Evolutionary conservation across 768 basidiomycete genomes (phyloP), one percentile per base, ranked within the genome.

Genomic region (Calocera cornea): DNA sequence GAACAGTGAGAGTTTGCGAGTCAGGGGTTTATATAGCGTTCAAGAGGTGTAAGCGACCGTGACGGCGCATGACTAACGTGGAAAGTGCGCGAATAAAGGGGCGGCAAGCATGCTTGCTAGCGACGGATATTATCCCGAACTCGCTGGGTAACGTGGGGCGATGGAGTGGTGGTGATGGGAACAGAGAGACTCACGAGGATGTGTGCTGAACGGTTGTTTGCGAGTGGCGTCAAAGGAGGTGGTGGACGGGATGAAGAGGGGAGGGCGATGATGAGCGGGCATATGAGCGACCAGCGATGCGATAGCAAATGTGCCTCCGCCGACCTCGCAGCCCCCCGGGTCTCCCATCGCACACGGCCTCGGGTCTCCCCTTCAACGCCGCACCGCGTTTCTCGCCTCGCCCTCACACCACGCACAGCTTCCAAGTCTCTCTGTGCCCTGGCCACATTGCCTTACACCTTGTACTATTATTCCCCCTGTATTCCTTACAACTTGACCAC

Each of bases 181-280:
- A 29, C 7, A 47, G 54, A 60, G 14, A 16, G 10, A 60, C 31
- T 29, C 54, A 60, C 54, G 31, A 33, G 31, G 54, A 60, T 19
- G 54, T 11, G 44, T 47, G 10, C 5, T 5, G 19, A 27, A 60
- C 14, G 31, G 7, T 8, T 11, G 5, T 10, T 11, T 60, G 27
- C n/a, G 24, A 31, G 54, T 60, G 31, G 54, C 54, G 54, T 12
- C 14, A 16, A n/a, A 16, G 2, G 54, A 60, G 31, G 54, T 60
- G 54, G 54, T 60, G 54, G 54, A 60, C 31, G 54, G 54, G 54
- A 60, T 60, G 54, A 60, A 60, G 54, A 60, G 54, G 49, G 54
- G 54, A 33, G 54, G 54, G 54, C 54, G 54, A 60, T 60, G 54
- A 60, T 60, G 54, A 60, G 54, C 27, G 54, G 54, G 11, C 54